phyloP scores from a whole-genome alignment of 2,329 filamentous ascomycete genomes.

The Periglandula ipomoeae region DNA sequence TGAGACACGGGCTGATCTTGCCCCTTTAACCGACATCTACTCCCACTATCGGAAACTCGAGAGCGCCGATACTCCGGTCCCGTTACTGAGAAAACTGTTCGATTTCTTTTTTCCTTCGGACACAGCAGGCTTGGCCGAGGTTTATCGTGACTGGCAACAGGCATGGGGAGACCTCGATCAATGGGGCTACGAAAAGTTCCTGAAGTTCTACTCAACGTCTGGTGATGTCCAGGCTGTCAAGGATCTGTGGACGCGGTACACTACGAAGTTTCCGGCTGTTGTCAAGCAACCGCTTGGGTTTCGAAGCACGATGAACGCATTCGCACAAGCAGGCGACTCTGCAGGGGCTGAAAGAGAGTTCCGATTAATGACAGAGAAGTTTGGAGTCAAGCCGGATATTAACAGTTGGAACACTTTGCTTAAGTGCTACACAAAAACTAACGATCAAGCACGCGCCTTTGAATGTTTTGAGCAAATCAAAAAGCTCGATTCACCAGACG shows the following conservation, averaged over 20 bases:
- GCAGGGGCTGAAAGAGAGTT: slow-evolving; percentile 52
- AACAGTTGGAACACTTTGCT: slow-evolving; percentile 70
- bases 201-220: slow-evolving; percentile 37
- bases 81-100: slow-evolving; percentile 36
- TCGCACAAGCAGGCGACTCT: slow-evolving; percentile 60
- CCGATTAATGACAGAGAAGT: slow-evolving; percentile 46
- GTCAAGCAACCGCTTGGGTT: slow-evolving; percentile 30
- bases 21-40: slow-evolving; percentile 34
- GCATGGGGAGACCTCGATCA: slow-evolving; percentile 29
- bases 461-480: slow-evolving; percentile 53
- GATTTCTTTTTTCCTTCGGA: slow-evolving; percentile 29
- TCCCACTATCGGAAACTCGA: slow-evolving; percentile 34
- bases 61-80: slow-evolving; percentile 24
- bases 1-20: slow-evolving; percentile 19
- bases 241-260: slow-evolving; percentile 36
- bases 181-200: slow-evolving; percentile 38
- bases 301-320: slow-evolving; percentile 58
- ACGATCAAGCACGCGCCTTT: slow-evolving; percentile 59
- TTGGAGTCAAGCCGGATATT: slow-evolving; percentile 46
- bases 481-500: slow-evolving; percentile 42
- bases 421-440: slow-evolving; percentile 56
- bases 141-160: slow-evolving; percentile 40
- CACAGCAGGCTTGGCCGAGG: slow-evolving; percentile 31
- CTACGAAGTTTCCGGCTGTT: slow-evolving; percentile 24
- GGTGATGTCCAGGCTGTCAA: slow-evolving; percentile 39